A percentile compares a stretch with the other conserved stretches of the same genome.
Evolutionary conservation across 2,329 filamentous ascomycete genomes (phyloP).

Genomic region (Lecanicillium sp.): DNA sequence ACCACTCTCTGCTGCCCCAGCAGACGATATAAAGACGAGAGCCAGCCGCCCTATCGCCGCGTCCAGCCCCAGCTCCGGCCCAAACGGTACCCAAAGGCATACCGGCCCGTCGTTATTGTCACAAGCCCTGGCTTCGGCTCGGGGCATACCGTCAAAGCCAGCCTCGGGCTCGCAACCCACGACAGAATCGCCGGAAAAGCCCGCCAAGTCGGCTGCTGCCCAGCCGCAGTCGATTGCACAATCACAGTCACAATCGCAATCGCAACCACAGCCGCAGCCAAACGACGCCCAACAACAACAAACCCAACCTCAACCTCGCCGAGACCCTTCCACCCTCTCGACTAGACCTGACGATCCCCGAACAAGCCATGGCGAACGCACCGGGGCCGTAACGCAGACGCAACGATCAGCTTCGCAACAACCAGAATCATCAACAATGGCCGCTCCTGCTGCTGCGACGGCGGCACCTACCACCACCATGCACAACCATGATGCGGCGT

Average conservation of each 20-base stretch:
- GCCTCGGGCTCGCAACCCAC: not conserved
- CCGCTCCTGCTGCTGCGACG: conserved; percentile 18
- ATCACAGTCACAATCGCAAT: not conserved
- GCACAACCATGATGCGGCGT: conserved; percentile 18
- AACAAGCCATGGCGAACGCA: conserved; percentile 1
- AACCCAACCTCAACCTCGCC: conserved; percentile 21
- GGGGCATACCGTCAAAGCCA: conserved; percentile 6
- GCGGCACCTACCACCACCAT: conserved; percentile 12
- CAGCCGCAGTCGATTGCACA: conserved; percentile 1
- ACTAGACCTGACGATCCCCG: not conserved
- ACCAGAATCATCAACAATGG: conserved; percentile 20
- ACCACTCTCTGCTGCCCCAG: not conserved
- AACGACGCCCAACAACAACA: conserved; percentile 21
- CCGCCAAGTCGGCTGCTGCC: not conserved
- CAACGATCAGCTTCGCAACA: conserved; percentile 13
- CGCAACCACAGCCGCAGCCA: not conserved
- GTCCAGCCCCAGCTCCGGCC: conserved; percentile 1
- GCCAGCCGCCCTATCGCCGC: conserved; percentile 2
- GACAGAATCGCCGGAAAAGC: not conserved
- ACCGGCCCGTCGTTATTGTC: conserved; percentile 6
- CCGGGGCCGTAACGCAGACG: conserved; percentile 1
- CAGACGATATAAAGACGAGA: conserved; percentile 7
- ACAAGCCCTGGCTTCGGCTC: conserved; percentile 8
- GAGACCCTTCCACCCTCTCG: not conserved
- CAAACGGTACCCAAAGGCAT: not conserved